Evolutionary conservation across 495 filamentous ascomycete genomes (phyloP), one percentile per base, ranked within the genome.

Genomic region (Aspergillus nidulans): DNA sequence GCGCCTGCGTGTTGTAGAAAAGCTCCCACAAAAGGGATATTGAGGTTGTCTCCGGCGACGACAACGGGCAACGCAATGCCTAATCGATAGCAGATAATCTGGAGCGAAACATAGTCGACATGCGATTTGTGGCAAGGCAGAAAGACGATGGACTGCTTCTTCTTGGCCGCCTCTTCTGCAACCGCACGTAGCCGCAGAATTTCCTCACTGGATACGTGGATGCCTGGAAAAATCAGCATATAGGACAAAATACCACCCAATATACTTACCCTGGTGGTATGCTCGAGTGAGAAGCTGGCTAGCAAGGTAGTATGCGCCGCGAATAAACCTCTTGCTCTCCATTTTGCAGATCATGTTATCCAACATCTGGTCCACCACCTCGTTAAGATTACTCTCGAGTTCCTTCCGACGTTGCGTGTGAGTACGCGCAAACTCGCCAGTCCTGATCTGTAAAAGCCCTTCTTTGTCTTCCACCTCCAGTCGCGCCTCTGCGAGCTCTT

Each of bases 281-380:
- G 92, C 91, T 53, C 94, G 79, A 12, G 91, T 91, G 52, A 97
- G 75, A 36, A 97, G 79, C 68, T 97, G 92, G 8, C 91, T 92
- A 57, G 78, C 79, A 44, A 95, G 59, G 71, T 96, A 97, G 67
- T 97, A 97, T 47, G 94, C 92, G 15, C 86, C 82, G 21, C 94
- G 75, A 60, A 98, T 97, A 62, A 97, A 97, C 23, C 80, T 76
- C 66, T 92, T 96, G 73, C 87, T 95, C 73, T 98, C 94, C 76
- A 97, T 92, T 71, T 97, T 98, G 81, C 94, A 97, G 51, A 97
- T 96, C 94, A 97, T 98, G 44, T 86, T 84, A 62, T 96, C 89
- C 53, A 90, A 88, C 77, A 92, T 84, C 41, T 84, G 81, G 55
- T 94, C 87, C 21, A 89, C 87, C 3, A 94, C 90, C 62, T 95